These are phyloP conservation scores for Rhododendron simsii DNA, from an alignment of 148 eudicot genomes.

Conservation along the genomic window DNA sequence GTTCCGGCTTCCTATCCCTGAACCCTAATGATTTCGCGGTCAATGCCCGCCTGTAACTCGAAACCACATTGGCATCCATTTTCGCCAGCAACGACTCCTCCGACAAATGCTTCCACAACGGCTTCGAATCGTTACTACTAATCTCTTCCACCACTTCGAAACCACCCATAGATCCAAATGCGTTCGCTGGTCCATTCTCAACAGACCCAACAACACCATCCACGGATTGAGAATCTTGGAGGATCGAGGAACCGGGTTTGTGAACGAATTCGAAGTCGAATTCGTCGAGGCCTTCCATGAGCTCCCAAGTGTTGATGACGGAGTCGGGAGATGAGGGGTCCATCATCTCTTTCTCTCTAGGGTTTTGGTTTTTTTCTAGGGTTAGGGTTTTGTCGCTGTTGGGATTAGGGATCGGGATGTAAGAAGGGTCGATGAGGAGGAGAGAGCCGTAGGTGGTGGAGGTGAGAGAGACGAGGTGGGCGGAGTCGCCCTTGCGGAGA, in stretches of 20 bases:
- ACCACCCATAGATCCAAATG: constrained; percentile 45
- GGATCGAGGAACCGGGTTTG: constrained; percentile 12
- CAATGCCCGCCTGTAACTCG: constrained; percentile 59
- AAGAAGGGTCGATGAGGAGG: constrained; percentile 36
- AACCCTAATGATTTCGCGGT: constrained; percentile 33
- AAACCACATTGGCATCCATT: constrained; percentile 65
- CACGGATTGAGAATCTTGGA: background rate
- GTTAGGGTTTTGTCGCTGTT: constrained; percentile 9
- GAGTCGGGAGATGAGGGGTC: constrained; percentile 64
- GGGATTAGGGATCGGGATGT: constrained; percentile 3
- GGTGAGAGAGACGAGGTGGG: constrained; percentile 84
- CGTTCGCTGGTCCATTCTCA: constrained; percentile 24
- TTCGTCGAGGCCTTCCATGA: constrained; percentile 96
- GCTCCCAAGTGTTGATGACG: constrained; percentile 99
- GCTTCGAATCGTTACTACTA: constrained; percentile 41
- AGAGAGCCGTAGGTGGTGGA: constrained; percentile 91
- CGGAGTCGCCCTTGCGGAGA: constrained; percentile 60
- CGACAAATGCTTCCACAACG: constrained; percentile 91
- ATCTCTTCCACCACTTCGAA: constrained; percentile 42
- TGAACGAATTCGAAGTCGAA: constrained; percentile 33
- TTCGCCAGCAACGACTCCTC: constrained; percentile 82
- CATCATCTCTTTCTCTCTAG: background rate
- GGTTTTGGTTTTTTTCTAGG: background rate
- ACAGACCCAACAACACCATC: constrained; percentile 13
- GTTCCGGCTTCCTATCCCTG: constrained; percentile 12